phyloP scores from a whole-genome alignment of 2,329 filamentous ascomycete species.

The Cladosporium austrohemisphaericum region DNA sequence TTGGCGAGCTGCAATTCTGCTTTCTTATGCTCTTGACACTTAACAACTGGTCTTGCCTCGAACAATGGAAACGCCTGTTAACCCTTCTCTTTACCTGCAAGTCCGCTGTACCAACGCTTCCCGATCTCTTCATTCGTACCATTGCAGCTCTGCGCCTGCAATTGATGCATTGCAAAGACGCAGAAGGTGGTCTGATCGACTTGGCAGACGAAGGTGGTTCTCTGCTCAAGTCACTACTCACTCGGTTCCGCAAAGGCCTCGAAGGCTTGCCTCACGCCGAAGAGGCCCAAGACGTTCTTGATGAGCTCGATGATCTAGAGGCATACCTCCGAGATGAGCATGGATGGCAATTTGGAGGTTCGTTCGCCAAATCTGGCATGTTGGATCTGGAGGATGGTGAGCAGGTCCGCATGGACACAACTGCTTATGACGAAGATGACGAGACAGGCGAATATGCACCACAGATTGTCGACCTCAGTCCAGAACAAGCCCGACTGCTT shows the following conservation, averaged over 20 bases:
- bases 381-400: conserved; percentile 62
- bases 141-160: conserved; percentile 51
- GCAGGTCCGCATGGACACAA: conserved; percentile 54
- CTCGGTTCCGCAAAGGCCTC: conserved; percentile 50
- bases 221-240: conserved; percentile 52
- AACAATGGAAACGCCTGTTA: conserved; percentile 62
- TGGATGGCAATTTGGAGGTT: conserved; percentile 56
- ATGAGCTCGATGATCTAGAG: conserved; percentile 54
- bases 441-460: conserved; percentile 64
- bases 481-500: conserved; percentile 40
- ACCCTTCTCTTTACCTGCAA: conserved; percentile 55
- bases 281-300: conserved; percentile 47
- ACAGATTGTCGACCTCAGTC: conserved; percentile 53
- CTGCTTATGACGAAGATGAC: conserved; percentile 53
- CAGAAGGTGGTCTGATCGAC: conserved; percentile 60
- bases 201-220: conserved; percentile 49
- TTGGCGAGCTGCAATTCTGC: conserved; percentile 61
- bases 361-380: conserved; percentile 55
- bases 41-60: conserved; percentile 63
- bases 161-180: conserved; percentile 54
- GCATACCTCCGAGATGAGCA: conserved; percentile 52
- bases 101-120: conserved; percentile 46
- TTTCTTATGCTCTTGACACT: conserved; percentile 62
- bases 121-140: conserved; percentile 51
- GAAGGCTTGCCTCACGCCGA: conserved; percentile 42